A percentile compares a stretch with the other conserved stretches of the same genome.
Conservation (phyloP, 108 stramenopile genomes). For the Stephanodiscus triporus region DNA sequence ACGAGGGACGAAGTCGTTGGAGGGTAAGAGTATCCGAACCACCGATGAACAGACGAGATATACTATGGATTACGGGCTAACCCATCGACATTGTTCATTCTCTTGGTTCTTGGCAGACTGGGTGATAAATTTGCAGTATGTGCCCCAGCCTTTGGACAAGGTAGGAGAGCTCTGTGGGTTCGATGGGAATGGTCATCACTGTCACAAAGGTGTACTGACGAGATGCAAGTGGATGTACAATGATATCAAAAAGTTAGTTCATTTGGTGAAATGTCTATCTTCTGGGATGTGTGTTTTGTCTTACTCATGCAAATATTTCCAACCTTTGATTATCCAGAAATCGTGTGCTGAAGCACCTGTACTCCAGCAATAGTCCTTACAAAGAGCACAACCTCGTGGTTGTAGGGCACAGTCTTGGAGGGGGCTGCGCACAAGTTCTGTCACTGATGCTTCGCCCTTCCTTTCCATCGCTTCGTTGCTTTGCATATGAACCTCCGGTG, state of each 20-base stretch:
- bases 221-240: conserved; percentile 61
- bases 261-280: neutral
- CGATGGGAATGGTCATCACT: conserved; percentile 54
- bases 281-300: neutral
- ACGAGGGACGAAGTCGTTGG: conserved; percentile 37
- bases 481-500: conserved; percentile 67
- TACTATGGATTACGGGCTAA: neutral
- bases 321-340: neutral
- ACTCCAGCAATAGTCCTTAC: conserved; percentile 25
- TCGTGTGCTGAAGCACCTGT: conserved; percentile 27
- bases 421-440: conserved; percentile 66
- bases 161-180: conserved; percentile 56
- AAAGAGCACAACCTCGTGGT: conserved; percentile 35
- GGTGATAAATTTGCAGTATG: conserved; percentile 65
- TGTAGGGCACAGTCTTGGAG: conserved; percentile 73
- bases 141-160: conserved; percentile 53
- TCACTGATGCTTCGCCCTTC: conserved; percentile 53
- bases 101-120: conserved; percentile 64
- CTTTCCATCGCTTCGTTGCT: conserved; percentile 55
- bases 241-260: conserved; percentile 45
- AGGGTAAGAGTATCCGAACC: neutral
- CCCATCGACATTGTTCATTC: neutral
- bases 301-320: neutral
- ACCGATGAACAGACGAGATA: neutral
- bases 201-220: conserved; percentile 54